Evolutionary conservation across 2,329 filamentous ascomycete species (phyloP).

Genomic region (Colletotrichum echinochloae): DNA sequence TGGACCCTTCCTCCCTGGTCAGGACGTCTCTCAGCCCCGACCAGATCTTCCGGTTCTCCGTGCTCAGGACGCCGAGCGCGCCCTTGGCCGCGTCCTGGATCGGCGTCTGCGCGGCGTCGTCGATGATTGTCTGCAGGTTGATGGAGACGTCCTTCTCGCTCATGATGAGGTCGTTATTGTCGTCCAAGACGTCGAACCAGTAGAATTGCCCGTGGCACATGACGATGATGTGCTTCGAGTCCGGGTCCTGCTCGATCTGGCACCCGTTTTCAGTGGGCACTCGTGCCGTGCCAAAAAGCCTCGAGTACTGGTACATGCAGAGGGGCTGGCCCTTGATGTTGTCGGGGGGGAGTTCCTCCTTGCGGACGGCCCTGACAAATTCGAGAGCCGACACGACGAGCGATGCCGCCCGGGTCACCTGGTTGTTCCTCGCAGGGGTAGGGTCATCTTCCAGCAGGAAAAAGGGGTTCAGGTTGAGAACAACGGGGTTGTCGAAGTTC

Average conservation of each 20-base stretch:
- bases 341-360: conserved; percentile 93
- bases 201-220: conserved; percentile 97
- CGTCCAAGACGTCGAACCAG: conserved; percentile 97
- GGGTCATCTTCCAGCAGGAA: conserved; percentile 98
- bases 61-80: conserved; percentile 91
- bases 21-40: conserved; percentile 90
- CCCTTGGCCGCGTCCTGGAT: conserved; percentile 97
- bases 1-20: conserved; percentile 86
- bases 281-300: conserved; percentile 92
- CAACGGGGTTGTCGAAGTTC: conserved; percentile 97
- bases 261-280: conserved; percentile 96
- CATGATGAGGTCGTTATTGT: conserved; percentile 97
- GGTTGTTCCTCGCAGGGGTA: conserved; percentile 94
- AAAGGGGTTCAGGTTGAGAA: conserved; percentile 97
- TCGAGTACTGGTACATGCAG: conserved; percentile 98
- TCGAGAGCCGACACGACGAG: conserved; percentile 89
- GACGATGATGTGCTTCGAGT: conserved; percentile 93
- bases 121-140: conserved; percentile 91
- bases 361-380: conserved; percentile 92
- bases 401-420: conserved; percentile 93
- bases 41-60: conserved; percentile 97
- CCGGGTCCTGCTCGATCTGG: conserved; percentile 93
- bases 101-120: conserved; percentile 88
- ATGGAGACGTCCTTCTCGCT: conserved; percentile 92
- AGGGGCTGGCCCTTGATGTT: conserved; percentile 84